Conservation (phyloP, 345 rosid genomes). For the Acer yangbiense region DNA sequence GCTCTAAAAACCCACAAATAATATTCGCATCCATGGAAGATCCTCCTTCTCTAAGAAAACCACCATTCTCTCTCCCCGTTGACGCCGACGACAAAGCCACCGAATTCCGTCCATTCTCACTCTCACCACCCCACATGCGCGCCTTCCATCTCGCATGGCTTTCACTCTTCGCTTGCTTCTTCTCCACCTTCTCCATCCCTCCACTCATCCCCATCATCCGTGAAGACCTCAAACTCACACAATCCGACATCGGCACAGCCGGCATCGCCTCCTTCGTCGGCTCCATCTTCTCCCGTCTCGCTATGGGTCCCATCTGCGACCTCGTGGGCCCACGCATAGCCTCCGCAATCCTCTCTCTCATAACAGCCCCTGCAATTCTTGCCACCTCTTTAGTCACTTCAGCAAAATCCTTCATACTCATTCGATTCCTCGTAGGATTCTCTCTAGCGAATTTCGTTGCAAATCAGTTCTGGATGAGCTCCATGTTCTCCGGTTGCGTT, state of each 20-base stretch:
- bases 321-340: conserved; percentile 70
- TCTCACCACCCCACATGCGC: conserved; percentile 66
- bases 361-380: conserved; percentile 63
- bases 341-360: conserved; percentile 64
- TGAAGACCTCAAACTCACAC: conserved; percentile 55
- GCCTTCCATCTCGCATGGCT: conserved; percentile 89
- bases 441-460: conserved; percentile 81
- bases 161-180: conserved; percentile 80
- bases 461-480: conserved; percentile 92
- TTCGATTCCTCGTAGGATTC: conserved; percentile 72
- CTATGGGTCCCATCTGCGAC: conserved; percentile 84
- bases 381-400: conserved; percentile 54
- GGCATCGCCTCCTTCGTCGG: conserved; percentile 78
- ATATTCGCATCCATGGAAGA: background rate
- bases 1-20: background rate
- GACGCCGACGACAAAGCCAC: conserved; percentile 62
- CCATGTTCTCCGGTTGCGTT: conserved; percentile 71
- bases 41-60: conserved; percentile 5
- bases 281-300: conserved; percentile 81
- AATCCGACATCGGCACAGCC: conserved; percentile 50
- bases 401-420: conserved; percentile 51
- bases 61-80: conserved; percentile 35
- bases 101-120: conserved; percentile 54
- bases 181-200: conserved; percentile 91
- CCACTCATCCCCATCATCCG: conserved; percentile 77